These are phyloP conservation scores for Magnusiomyces magnusii DNA, from an alignment of 1,139 yeast genomes.

Conservation along the genomic window DNA sequence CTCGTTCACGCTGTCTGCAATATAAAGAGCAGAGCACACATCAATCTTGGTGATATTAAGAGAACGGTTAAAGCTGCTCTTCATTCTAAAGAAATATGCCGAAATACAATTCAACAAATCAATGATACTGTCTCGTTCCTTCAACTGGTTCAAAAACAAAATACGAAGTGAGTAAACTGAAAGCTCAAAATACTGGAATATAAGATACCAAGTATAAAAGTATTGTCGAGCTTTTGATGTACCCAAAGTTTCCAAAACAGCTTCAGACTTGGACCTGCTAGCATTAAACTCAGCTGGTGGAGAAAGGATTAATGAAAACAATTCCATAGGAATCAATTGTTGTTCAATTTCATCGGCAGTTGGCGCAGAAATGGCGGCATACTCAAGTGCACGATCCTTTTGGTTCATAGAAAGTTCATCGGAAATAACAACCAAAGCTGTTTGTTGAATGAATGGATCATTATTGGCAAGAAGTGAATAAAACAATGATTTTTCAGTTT, in stretches of 20 bases:
- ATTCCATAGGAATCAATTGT: conserved; percentile 26
- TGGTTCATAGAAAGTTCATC: not conserved
- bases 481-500: not conserved
- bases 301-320: conserved; percentile 20
- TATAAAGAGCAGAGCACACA: conserved; percentile 20
- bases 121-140: conserved; percentile 41
- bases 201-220: conserved; percentile 63
- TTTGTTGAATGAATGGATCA: not conserved
- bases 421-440: conserved; percentile 1
- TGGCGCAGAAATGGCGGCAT: conserved; percentile 12
- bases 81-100: conserved; percentile 15
- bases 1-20: conserved; percentile 21
- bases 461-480: not conserved
- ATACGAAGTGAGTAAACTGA: conserved; percentile 57
- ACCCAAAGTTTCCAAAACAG: conserved; percentile 17
- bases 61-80: conserved; percentile 12
- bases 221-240: conserved; percentile 29
- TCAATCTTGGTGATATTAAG: conserved; percentile 32
- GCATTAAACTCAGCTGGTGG: conserved; percentile 17
- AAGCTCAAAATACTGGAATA: conserved; percentile 56
- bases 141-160: conserved; percentile 51
- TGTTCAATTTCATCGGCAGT: conserved; percentile 13
- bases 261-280: conserved; percentile 22
- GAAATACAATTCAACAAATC: conserved; percentile 28
- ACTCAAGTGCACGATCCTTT: conserved; percentile 14